Evolutionary conservation across 1,284 basidiomycete genomes (phyloP).

Genomic region (Testicularia cyperi): DNA sequence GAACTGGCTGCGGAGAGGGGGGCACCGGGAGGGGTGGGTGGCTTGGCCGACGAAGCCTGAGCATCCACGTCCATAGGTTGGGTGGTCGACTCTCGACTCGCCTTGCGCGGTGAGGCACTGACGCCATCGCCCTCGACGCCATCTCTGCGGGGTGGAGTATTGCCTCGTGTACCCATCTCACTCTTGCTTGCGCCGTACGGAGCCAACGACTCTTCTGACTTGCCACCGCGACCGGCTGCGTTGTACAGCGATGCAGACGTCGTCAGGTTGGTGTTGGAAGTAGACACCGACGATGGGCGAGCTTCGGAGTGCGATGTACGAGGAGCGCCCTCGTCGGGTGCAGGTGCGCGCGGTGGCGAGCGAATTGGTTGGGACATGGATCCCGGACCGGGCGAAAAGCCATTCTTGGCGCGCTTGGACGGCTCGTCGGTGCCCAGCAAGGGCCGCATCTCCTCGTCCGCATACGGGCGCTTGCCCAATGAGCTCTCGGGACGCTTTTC

Average conservation of each 20-base stretch:
- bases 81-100: background rate
- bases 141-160: no score
- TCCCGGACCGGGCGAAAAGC: no score
- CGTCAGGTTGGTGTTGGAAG: no score
- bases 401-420: constrained; percentile 33
- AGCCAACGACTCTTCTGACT: no score
- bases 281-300: no score
- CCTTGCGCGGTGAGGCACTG: constrained; percentile 8
- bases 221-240: background rate
- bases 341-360: constrained; percentile 6
- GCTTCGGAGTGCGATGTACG: no score
- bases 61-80: constrained; percentile 16
- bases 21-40: no score
- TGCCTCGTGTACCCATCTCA: no score
- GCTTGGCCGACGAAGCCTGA: background rate
- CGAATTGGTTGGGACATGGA: no score
- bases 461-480: constrained; percentile 35
- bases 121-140: no score
- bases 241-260: background rate
- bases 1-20: background rate
- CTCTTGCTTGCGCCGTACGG: no score
- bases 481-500: constrained; percentile 34
- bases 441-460: constrained; percentile 10
- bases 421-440: constrained; percentile 15
- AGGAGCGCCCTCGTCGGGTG: constrained; percentile 1